Percentiles rank a stretch among this genome's conserved stretches.
Conservation (phyloP, 2,329 filamentous ascomycete species). For the Colletotrichum sp. region DNA sequence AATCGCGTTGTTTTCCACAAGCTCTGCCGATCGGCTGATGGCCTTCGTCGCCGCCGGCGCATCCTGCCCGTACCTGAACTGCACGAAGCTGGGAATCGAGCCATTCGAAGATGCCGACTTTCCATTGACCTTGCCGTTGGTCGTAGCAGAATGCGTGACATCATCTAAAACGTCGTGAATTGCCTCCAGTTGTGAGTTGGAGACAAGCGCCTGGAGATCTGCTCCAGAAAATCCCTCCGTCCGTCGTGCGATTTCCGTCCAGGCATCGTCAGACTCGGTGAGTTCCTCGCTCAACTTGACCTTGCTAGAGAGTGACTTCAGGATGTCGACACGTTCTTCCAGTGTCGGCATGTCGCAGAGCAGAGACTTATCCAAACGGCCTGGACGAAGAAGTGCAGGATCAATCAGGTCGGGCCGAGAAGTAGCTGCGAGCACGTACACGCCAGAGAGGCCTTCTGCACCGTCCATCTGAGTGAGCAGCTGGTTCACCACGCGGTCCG, state of each 20-base stretch:
- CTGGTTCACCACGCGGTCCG: constrained; percentile 97
- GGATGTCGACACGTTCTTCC: constrained; percentile 86
- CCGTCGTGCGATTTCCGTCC: constrained; percentile 75
- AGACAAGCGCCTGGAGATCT: constrained; percentile 91
- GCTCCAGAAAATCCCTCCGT: constrained; percentile 94
- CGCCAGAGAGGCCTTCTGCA: constrained; percentile 90
- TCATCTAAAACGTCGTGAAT: constrained; percentile 88
- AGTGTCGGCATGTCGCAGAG: constrained; percentile 86
- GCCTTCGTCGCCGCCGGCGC: constrained; percentile 46
- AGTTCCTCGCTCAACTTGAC: constrained; percentile 75
- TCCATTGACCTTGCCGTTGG: constrained; percentile 38
- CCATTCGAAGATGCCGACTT: constrained; percentile 23
- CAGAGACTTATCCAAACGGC: constrained; percentile 90
- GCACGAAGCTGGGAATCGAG: constrained; percentile 66
- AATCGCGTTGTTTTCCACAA: constrained; percentile 81
- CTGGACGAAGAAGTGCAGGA: constrained; percentile 87
- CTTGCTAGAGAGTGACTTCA: constrained; percentile 82
- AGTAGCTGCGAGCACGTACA: constrained; percentile 95
- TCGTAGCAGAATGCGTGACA: constrained; percentile 29
- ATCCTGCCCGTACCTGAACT: constrained; percentile 80
- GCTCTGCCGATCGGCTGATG: constrained; percentile 53
- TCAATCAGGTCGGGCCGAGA: constrained; percentile 94
- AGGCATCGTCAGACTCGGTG: constrained; percentile 53
- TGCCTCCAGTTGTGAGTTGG: constrained; percentile 95
- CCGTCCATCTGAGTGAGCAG: constrained; percentile 99